Evolutionary conservation across 495 filamentous ascomycete species (phyloP).

Genomic region (Trichoderma erinaceum): DNA sequence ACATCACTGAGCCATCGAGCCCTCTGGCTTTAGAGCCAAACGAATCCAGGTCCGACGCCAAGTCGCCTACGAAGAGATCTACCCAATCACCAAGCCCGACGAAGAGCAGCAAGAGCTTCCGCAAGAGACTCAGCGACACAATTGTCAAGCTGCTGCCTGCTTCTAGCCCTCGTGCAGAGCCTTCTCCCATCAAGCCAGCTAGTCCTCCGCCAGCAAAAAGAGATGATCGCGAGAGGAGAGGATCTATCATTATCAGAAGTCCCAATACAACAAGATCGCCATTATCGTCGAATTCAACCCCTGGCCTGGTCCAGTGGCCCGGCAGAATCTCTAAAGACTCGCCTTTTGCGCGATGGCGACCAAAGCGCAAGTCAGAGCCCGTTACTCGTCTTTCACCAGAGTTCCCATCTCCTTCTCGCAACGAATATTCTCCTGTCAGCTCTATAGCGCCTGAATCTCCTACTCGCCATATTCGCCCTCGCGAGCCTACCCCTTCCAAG

Average conservation of each 20-base stretch:
- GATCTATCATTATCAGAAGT: neutral
- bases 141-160: neutral
- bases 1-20: neutral
- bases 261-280: neutral
- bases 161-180: neutral
- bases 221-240: neutral
- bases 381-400: neutral
- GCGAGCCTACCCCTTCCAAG: neutral
- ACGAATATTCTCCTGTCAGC: neutral
- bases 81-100: slow-evolving; percentile 1
- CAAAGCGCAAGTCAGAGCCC: slow-evolving; percentile 6
- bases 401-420: neutral
- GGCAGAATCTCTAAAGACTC: neutral
- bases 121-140: slow-evolving; percentile 9
- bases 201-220: neutral
- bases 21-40: neutral
- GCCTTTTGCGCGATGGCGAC: slow-evolving; percentile 2
- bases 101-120: slow-evolving; percentile 1
- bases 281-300: neutral
- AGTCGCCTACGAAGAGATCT: neutral
- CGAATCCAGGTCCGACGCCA: neutral
- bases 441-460: neutral
- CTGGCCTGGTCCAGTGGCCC: neutral
- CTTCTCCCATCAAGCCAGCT: slow-evolving; percentile 2
- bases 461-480: neutral